These are phyloP conservation scores for Setaria italica DNA, from an alignment of 202 grass and related monocot genomes.

Conservation along the genomic window DNA sequence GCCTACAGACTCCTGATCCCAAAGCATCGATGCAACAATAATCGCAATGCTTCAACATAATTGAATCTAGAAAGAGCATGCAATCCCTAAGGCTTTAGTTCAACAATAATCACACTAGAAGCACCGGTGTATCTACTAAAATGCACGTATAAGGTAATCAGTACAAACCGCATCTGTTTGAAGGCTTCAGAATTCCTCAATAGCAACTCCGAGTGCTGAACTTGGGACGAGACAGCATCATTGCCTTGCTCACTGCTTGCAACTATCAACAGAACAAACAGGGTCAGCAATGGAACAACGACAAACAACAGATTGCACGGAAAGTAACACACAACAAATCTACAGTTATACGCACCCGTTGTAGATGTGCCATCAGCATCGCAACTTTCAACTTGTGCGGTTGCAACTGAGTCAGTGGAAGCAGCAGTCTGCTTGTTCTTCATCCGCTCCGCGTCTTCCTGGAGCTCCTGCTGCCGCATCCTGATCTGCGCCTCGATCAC, in stretches of 20 bases:
- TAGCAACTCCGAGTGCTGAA: conserved; percentile 45
- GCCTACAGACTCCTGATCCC: not conserved
- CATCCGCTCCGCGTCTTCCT: conserved; percentile 70
- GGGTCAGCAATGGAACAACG: conserved; percentile 21
- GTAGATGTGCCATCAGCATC: conserved; percentile 42
- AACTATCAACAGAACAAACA: conserved; percentile 38
- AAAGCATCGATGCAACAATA: not conserved
- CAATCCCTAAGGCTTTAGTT: not conserved
- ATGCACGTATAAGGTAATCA: not conserved
- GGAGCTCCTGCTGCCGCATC: conserved; percentile 86
- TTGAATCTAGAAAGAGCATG: conserved; percentile 11
- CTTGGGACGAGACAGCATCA: conserved; percentile 34
- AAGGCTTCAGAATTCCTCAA: conserved; percentile 43
- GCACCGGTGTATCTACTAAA: not conserved
- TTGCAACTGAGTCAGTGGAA: conserved; percentile 12
- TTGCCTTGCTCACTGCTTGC: conserved; percentile 20
- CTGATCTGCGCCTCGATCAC: conserved; percentile 94
- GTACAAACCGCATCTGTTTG: conserved; percentile 60
- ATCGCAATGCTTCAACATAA: not conserved
- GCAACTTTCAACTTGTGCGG: conserved; percentile 36
- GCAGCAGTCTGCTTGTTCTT: conserved; percentile 60
- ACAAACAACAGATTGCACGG: not conserved
- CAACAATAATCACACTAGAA: not conserved
- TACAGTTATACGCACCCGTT: conserved; percentile 40
- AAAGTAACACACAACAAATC: not conserved